A percentile compares a stretch with the other conserved stretches of the same genome.
Evolutionary conservation across 2,329 filamentous ascomycete species (phyloP).

Genomic region (Rhynchosporium graminicola): DNA sequence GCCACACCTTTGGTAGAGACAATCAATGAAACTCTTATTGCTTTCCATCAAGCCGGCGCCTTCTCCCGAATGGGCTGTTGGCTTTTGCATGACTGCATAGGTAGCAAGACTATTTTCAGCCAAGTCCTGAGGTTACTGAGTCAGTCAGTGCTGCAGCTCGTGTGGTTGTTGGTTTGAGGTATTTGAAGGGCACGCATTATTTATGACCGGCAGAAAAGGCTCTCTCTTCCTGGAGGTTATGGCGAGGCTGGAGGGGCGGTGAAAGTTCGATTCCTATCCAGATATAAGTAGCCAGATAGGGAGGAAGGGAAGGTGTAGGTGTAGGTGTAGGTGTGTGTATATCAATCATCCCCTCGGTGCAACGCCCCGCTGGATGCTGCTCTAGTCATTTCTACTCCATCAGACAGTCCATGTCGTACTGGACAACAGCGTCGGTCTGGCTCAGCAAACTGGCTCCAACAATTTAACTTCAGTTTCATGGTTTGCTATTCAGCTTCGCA

Average conservation of each 20-base stretch:
- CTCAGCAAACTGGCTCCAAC: conserved; percentile 7
- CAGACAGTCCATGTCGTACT: not conserved
- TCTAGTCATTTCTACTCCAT: not conserved
- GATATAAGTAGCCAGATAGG: not conserved
- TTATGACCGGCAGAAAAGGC: conserved; percentile 5
- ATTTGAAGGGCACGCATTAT: not conserved
- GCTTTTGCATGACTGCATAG: conserved; percentile 12
- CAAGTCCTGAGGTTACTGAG: not conserved
- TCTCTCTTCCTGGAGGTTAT: not conserved
- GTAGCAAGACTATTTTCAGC: not conserved
- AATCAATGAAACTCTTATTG: conserved; percentile 23
- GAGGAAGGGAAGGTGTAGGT: not conserved
- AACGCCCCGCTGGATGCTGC: not conserved
- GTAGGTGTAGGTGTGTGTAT: not conserved
- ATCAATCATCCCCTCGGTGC: not conserved
- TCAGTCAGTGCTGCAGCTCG: not conserved
- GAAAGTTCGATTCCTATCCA: not conserved
- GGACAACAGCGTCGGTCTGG: conserved; percentile 9
- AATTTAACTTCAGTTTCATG: conserved; percentile 10
- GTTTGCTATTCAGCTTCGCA: not conserved
- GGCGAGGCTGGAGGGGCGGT: conserved; percentile 5
- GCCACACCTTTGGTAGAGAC: conserved; percentile 14
- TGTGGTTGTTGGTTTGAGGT: not conserved
- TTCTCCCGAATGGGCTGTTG: conserved; percentile 17
- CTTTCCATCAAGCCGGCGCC: conserved; percentile 10